A percentile compares a stretch with the other conserved stretches of the same genome.
Conservation (phyloP, 1,284 basidiomycete genomes). For the Fistulina hepatica region DNA sequence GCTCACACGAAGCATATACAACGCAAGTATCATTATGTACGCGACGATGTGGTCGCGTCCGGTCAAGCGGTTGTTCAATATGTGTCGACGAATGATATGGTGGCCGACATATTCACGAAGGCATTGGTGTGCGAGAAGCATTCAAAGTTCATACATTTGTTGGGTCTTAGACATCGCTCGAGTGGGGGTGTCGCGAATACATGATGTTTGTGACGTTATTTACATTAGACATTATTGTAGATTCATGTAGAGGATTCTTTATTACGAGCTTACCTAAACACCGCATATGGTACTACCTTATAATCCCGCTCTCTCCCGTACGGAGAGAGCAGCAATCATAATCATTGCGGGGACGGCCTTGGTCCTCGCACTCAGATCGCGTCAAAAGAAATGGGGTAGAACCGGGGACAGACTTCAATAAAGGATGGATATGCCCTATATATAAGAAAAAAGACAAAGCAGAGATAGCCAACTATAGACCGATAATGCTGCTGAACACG, state of each 20-base stretch:
- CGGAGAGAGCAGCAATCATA: too few species aligned
- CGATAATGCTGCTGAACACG: conserved; percentile 1
- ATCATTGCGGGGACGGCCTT: too few species aligned
- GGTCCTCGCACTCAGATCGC: too few species aligned
- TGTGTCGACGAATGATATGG: conserved; percentile 1
- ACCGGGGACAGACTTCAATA: conserved; percentile 1
- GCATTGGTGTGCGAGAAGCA: conserved; percentile 13
- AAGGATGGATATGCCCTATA: conserved; percentile 6
- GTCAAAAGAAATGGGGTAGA: conserved; percentile 2
- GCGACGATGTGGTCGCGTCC: conserved; percentile 1
- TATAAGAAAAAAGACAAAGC: conserved; percentile 6
- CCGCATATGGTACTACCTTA: too few species aligned
- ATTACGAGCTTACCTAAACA: too few species aligned
- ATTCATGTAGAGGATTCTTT: too few species aligned
- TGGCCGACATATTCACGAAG: conserved; percentile 3
- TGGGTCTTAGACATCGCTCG: conserved; percentile 15
- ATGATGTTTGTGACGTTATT: too few species aligned
- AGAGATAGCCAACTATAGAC: conserved; percentile 5
- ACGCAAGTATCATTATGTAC: conserved; percentile 1
- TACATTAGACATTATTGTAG: too few species aligned
- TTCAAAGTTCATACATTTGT: conserved; percentile 16
- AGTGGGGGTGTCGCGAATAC: conserved; percentile 20
- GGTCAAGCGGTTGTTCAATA: neutral
- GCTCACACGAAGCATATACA: conserved; percentile 1
- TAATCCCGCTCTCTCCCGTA: too few species aligned